phyloP scores from a whole-genome alignment of 176 grass and related monocot species.

The Urochloa ruziziensis region DNA sequence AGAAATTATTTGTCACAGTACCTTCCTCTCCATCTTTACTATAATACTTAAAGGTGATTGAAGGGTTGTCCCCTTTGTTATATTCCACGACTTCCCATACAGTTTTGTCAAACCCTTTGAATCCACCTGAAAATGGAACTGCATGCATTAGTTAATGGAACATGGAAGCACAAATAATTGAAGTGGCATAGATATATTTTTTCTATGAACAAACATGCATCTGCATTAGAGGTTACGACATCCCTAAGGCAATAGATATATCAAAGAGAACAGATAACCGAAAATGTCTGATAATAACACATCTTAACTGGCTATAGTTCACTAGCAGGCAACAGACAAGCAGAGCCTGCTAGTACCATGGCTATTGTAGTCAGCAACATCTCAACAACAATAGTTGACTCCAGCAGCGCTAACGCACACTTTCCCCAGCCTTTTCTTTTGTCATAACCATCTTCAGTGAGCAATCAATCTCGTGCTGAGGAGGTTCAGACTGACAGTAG shows the following conservation, averaged over 20 bases:
- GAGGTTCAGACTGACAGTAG: neutral
- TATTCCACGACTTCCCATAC: slow-evolving; percentile 69
- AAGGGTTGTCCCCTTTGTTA: slow-evolving; percentile 55
- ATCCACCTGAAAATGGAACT: slow-evolving; percentile 54
- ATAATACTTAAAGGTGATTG: slow-evolving; percentile 82
- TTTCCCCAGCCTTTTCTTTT: neutral
- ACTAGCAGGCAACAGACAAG: neutral
- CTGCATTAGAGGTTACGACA: neutral
- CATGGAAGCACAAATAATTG: neutral
- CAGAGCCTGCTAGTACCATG: neutral
- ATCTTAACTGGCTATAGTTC: neutral
- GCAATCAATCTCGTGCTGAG: neutral
- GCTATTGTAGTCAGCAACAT: neutral
- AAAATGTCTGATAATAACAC: neutral
- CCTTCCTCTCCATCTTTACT: slow-evolving; percentile 95
- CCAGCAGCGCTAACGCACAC: neutral
- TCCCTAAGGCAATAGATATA: neutral
- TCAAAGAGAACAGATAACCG: neutral
- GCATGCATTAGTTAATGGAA: slow-evolving; percentile 5
- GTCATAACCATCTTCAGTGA: neutral
- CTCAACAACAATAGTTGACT: neutral
- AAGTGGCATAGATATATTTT: neutral
- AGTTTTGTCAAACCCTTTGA: slow-evolving; percentile 85
- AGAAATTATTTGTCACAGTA: slow-evolving; percentile 16
- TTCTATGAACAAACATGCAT: neutral